Evolutionary conservation across 768 basidiomycete genomes (phyloP), one percentile per base, ranked within the genome.

Genomic region (Trametes gibbosa): DNA sequence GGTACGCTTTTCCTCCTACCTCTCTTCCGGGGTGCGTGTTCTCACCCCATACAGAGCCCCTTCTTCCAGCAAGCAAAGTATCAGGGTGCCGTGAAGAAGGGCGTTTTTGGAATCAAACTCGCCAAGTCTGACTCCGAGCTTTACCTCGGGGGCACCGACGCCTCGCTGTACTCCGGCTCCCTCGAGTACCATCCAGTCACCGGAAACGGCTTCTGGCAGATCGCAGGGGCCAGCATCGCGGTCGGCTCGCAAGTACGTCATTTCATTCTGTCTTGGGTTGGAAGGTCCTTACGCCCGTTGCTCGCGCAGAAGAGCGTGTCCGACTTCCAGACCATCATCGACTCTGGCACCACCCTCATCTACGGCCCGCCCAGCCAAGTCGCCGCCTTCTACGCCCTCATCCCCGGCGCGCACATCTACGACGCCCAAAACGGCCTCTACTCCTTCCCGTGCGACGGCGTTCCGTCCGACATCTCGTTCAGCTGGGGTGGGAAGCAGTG

Each of bases 71-170:
- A 77, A 16, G 75, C 84, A 40, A 62, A 79, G 16, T 64, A 70
- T 4, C 71, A 79, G 47, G 69, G 68, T 17, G 58, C 62, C 21
- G 66, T 74, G 1, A 58, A 71, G 10, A 63, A 74, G 23, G 65
- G 74, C 41, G 71, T 77, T 57, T 84, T 85, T 61, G 75, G 77
- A 24, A 75, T 85, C 63, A 79, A 79, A 58, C 71, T 84, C 39
- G 66, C 77, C 9, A 24, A 71, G 16, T 67, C 69, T 5, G 75
- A 73, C 24, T 76, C 80, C n/a, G 81, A 83, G 67, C 75, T 88
- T 13, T 79, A 75, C 59, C 66, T 87, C 52, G 85, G 85, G 24
- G 85, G 83, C 21, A 74, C 75, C 5, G 76, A 88, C 68, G 64
- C 66, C 3, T 60, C 66, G 17, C 67, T 77, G 56, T 85, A 79